Percentiles rank a stretch among this genome's conserved stretches.
Evolutionary conservation across 345 rosid genomes (phyloP).

Genomic region (Linum trigynum): DNA sequence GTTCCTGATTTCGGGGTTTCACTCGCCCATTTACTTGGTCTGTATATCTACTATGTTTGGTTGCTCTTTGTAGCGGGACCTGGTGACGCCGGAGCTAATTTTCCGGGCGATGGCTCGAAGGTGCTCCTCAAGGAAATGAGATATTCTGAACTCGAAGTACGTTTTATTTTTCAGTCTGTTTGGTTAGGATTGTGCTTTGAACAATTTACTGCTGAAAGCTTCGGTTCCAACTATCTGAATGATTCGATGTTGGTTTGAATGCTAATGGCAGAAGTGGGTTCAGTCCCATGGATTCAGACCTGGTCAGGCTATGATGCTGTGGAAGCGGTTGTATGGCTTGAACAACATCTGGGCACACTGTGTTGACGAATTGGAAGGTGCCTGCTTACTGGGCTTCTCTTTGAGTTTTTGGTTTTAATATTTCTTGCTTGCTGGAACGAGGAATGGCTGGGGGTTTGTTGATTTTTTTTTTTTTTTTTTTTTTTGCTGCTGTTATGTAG

Average conservation of each 20-base stretch:
- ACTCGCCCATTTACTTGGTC: not conserved
- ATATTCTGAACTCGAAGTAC: slow-evolving; percentile 55
- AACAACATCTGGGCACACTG: slow-evolving; percentile 57
- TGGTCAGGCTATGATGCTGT: slow-evolving; percentile 89
- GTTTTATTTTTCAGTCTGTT: slow-evolving; percentile 3
- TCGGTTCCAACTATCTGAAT: slow-evolving; percentile 3
- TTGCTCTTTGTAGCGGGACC: slow-evolving; percentile 8
- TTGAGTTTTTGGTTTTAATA: not conserved
- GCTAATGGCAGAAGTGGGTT: slow-evolving; percentile 66
- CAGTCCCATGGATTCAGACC: slow-evolving; percentile 71
- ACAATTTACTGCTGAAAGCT: not conserved
- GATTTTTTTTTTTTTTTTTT: not conserved
- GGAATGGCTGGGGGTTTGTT: not conserved
- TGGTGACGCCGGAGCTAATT: slow-evolving; percentile 8
- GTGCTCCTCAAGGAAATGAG: slow-evolving; percentile 67
- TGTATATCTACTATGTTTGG: not conserved
- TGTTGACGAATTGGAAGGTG: slow-evolving; percentile 65
- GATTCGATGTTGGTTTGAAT: not conserved
- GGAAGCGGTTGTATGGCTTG: slow-evolving; percentile 76
- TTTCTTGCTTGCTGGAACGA: not conserved
- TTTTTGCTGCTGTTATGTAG: slow-evolving; percentile 17
- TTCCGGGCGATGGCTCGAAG: slow-evolving; percentile 26
- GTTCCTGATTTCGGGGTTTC: no score
- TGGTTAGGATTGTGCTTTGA: not conserved
- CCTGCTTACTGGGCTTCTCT: not conserved